Evolutionary conservation across 2,329 filamentous ascomycete genomes (phyloP).

Genomic region (Lachnellula occidentalis): DNA sequence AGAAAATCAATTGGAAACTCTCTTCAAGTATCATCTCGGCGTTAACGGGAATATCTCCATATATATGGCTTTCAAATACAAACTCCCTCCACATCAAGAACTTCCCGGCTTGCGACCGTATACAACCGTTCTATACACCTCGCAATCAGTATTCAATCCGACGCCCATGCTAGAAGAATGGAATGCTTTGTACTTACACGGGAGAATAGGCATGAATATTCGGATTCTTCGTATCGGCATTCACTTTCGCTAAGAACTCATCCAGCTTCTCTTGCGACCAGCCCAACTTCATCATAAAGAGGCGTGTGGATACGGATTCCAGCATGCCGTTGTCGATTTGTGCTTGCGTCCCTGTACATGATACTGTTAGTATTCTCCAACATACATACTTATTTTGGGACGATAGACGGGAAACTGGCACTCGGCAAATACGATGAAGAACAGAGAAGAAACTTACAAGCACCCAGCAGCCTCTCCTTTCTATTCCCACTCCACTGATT

Average conservation of each 20-base stretch:
- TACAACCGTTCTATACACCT: background rate
- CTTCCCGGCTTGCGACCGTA: background rate
- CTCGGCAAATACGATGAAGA: background rate
- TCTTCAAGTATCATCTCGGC: too few species aligned
- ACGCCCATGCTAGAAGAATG: too few species aligned
- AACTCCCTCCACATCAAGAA: too few species aligned
- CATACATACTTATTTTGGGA: too few species aligned
- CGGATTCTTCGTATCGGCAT: background rate
- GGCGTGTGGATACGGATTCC: background rate
- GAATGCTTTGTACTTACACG: background rate
- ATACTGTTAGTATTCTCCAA: background rate
- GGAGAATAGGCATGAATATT: slow-evolving; percentile 1
- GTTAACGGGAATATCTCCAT: too few species aligned
- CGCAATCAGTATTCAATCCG: background rate
- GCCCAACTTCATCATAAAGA: slow-evolving; percentile 3
- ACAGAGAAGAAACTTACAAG: background rate
- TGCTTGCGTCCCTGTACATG: background rate
- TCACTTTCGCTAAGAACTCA: background rate
- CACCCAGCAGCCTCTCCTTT: slow-evolving; percentile 45
- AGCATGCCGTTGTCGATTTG: background rate
- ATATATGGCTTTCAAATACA: too few species aligned
- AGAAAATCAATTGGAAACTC: too few species aligned
- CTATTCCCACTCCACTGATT: slow-evolving; percentile 47
- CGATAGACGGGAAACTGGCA: too few species aligned
- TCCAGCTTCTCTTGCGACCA: background rate